phyloP scores from a whole-genome alignment of 371 early-diverging fungal species.

The Dichotomocladium elegans region DNA sequence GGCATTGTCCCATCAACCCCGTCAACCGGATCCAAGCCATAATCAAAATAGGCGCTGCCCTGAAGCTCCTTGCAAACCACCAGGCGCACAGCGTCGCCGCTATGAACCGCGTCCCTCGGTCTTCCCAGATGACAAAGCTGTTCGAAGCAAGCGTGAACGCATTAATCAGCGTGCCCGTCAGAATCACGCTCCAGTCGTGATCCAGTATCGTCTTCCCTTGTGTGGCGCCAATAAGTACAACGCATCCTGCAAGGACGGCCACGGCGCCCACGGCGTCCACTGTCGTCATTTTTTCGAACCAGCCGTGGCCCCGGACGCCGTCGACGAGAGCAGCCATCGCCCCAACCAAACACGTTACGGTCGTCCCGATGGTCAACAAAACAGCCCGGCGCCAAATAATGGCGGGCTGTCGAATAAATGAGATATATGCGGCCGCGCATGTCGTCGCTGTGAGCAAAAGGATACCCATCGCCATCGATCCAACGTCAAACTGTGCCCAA shows the following conservation, averaged over 20 bases:
- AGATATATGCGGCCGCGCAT: not conserved
- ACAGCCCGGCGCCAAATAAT: not conserved
- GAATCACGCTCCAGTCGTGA: not conserved
- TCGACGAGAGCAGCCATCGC: not conserved
- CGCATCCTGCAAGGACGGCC: not conserved
- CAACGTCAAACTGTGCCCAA: constrained; percentile 92
- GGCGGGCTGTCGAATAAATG: not conserved
- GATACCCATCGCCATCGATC: constrained; percentile 61
- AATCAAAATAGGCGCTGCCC: constrained; percentile 25
- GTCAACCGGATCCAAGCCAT: constrained; percentile 58
- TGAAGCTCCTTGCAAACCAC: too few species aligned
- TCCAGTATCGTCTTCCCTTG: not conserved
- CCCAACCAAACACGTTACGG: not conserved
- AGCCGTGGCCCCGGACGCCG: constrained; percentile 9
- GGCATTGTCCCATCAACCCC: constrained; percentile 72
- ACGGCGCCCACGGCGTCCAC: constrained; percentile 15
- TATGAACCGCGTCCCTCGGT: constrained; percentile 59
- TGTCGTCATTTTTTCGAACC: constrained; percentile 40
- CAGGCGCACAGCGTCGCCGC: constrained; percentile 24
- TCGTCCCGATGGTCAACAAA: not conserved
- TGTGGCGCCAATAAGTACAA: not conserved
- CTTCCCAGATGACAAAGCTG: constrained; percentile 87
- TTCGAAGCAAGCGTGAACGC: constrained; percentile 75
- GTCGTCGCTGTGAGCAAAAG: constrained; percentile 26
- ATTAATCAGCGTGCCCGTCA: constrained; percentile 36